A percentile compares a stretch with the other conserved stretches of the same genome.
These are phyloP conservation scores for Suaeda aralocaspica DNA, from an alignment of 148 eudicot genomes.

Conservation along the genomic window DNA sequence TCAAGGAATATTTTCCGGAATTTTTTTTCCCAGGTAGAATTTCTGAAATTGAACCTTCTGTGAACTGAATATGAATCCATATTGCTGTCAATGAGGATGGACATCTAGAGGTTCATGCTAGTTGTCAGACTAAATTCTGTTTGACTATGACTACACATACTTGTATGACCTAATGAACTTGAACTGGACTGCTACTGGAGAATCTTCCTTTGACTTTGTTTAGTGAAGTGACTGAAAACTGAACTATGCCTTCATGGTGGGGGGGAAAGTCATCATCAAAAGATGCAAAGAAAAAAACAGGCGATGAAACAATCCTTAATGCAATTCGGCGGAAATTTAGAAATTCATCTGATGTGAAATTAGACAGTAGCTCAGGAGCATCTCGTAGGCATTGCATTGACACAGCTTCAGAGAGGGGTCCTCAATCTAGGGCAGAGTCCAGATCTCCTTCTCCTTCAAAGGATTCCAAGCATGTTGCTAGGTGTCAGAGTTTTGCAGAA, in stretches of 20 bases:
- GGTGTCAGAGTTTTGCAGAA: constrained; percentile 93
- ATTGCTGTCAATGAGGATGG: constrained; percentile 6
- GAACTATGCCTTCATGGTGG: constrained; percentile 91
- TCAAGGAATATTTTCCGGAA: neutral
- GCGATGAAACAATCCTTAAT: constrained; percentile 67
- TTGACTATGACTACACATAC: constrained; percentile 6
- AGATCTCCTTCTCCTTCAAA: constrained; percentile 86
- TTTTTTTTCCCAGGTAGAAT: constrained; percentile 11
- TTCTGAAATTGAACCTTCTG: constrained; percentile 9
- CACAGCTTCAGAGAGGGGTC: constrained; percentile 61
- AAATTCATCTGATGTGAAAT: constrained; percentile 60
- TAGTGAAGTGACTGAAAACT: constrained; percentile 12
- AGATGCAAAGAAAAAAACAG: constrained; percentile 72
- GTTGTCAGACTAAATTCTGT: neutral
- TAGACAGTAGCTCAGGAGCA: constrained; percentile 52
- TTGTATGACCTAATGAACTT: constrained; percentile 16
- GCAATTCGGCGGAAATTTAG: constrained; percentile 57
- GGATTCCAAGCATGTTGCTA: constrained; percentile 47
- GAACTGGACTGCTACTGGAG: constrained; percentile 6
- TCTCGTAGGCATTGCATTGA: constrained; percentile 67
- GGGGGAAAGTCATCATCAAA: constrained; percentile 81
- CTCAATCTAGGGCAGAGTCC: constrained; percentile 61
- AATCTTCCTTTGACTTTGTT: constrained; percentile 3
- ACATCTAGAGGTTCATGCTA: constrained; percentile 6
- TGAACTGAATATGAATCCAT: neutral